A percentile compares a stretch with the other conserved stretches of the same genome.
Evolutionary conservation across 441 rosid genomes (phyloP).

Genomic region (Aleurites moluccanus): DNA sequence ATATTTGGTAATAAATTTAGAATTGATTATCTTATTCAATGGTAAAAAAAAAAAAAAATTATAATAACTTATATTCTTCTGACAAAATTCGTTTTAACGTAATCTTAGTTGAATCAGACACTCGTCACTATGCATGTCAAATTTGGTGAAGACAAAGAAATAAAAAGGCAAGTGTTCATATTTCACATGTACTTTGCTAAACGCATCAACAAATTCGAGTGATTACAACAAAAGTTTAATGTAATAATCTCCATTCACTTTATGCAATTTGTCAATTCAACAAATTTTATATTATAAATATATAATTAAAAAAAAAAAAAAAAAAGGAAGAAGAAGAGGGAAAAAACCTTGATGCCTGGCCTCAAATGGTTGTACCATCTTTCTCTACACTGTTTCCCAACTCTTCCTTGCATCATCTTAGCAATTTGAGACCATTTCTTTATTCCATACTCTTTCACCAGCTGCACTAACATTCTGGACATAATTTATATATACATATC

Average conservation of each 20-base stretch:
- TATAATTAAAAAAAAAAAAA: too few species aligned
- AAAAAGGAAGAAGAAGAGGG: neutral
- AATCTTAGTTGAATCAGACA: constrained; percentile 4
- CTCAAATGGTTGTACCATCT: constrained; percentile 89
- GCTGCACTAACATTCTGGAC: constrained; percentile 41
- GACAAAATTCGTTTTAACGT: neutral
- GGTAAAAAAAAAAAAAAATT: neutral
- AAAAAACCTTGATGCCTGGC: constrained; percentile 69
- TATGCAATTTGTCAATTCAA: neutral
- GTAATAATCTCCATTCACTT: neutral
- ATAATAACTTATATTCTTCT: too few species aligned
- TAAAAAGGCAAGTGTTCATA: constrained; percentile 1
- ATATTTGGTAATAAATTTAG: too few species aligned
- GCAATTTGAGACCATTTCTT: constrained; percentile 76
- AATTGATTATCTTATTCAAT: too few species aligned
- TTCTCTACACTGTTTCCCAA: constrained; percentile 87
- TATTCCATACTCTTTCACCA: constrained; percentile 52
- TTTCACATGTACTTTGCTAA: neutral
- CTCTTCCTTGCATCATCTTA: constrained; percentile 51
- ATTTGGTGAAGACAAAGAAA: constrained; percentile 12
- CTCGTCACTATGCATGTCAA: constrained; percentile 22
- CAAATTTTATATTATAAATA: too few species aligned
- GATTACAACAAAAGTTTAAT: neutral
- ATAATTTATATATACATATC: constrained; percentile 2
- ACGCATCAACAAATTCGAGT: constrained; percentile 6